A percentile compares a stretch with the other conserved stretches of the same genome.
These are phyloP conservation scores for Geosmithia putterillii DNA, from an alignment of 2,329 filamentous ascomycete genomes.

Conservation along the genomic window DNA sequence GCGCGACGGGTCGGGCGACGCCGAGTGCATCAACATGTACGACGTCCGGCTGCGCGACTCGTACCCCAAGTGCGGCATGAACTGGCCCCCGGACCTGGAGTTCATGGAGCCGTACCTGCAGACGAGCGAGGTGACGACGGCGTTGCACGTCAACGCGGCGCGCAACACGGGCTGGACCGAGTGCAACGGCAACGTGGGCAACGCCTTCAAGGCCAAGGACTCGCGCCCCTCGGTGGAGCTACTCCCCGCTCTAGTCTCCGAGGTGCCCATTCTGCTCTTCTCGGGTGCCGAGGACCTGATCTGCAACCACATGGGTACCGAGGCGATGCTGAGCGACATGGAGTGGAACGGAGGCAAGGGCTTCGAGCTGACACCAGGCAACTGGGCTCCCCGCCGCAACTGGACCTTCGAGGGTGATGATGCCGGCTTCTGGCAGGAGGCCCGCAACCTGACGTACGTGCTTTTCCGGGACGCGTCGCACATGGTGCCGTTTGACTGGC, in stretches of 20 bases:
- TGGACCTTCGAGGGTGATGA: slow-evolving; percentile 88
- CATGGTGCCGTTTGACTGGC: slow-evolving; percentile 95
- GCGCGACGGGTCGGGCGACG: slow-evolving; percentile 35
- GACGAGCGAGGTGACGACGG: slow-evolving; percentile 62
- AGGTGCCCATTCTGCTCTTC: slow-evolving; percentile 75
- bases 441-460: slow-evolving; percentile 90
- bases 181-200: slow-evolving; percentile 69
- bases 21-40: slow-evolving; percentile 87
- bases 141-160: slow-evolving; percentile 70
- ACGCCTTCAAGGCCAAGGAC: slow-evolving; percentile 55
- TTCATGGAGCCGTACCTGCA: slow-evolving; percentile 75
- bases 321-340: slow-evolving; percentile 81
- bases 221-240: slow-evolving; percentile 64
- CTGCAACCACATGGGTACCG: slow-evolving; percentile 93
- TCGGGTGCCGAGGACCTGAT: slow-evolving; percentile 91
- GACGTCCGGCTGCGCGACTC: slow-evolving; percentile 76
- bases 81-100: slow-evolving; percentile 84
- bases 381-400: slow-evolving; percentile 80
- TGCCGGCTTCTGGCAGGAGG: slow-evolving; percentile 88
- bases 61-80: slow-evolving; percentile 85
- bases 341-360: slow-evolving; percentile 85
- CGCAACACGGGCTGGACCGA: slow-evolving; percentile 87
- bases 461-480: slow-evolving; percentile 92
- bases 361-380: slow-evolving; percentile 77
- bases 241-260: slow-evolving; percentile 64